Base-by-base conservation (phyloP, 257 asterid genomes). In the Coffea canephora region DNA sequence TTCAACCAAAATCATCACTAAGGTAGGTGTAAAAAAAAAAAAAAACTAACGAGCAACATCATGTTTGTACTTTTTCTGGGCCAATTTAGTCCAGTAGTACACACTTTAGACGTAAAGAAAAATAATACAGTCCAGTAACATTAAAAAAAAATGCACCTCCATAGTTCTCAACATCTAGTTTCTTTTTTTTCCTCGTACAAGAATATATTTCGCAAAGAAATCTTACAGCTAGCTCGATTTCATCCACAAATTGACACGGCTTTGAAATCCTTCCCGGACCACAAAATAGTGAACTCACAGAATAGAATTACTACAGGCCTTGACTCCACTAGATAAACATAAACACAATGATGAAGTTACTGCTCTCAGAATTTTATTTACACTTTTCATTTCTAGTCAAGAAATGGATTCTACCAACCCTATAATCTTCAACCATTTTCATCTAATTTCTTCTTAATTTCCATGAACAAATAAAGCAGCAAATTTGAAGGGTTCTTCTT, bases 1-100 rank as follows among this genome's bases (percentile, higher is more conserved):
- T 78, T 74, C 78, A 85, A 67, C 71, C 79, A 78, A 66, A 81
- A 74, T 75, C 61, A 59, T 15, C 80, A 75, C 70, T 15, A 80
- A 76, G 68, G 64, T 11, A n/a, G 77, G 45, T 6, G 31, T 31
- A 31, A 75, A 23, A 8, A 39, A 39, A 39, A 39, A 23, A 10
- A 82, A 82, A 27, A 50, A 4, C 11, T 69, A 79, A 75, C 61
- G n/a, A 74, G 55, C 74, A 50, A 78, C 43, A 39, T 46, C 19
- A 52, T 49, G 57, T 36, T 31, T 25, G 21, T 16, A 71, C 69
- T 77, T 27, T 75, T 67, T 46, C 52, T 57, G 16, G 75, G 74
- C 68, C 69, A 84, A 73, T n/a, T 8, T 18, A 9, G 48, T 45
- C 41, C 45, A 19, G 55, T 10, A 2, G 52, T 31, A 15, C 12